phyloP scores from a whole-genome alignment of 2,329 filamentous ascomycete species.

The Shiraia sp. region DNA sequence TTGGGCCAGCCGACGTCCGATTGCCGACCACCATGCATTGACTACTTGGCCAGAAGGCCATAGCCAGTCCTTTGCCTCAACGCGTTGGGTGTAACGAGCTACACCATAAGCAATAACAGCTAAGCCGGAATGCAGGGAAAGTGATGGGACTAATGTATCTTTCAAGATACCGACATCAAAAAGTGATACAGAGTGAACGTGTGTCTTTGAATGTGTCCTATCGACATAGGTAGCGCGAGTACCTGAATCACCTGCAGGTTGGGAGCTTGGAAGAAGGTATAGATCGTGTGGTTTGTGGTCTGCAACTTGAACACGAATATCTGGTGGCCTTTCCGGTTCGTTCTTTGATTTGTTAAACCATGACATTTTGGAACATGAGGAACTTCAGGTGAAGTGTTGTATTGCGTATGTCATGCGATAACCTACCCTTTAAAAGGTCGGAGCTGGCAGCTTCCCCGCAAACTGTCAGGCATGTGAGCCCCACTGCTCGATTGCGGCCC shows the following conservation, averaged over 20 bases:
- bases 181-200: constrained; percentile 35
- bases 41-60: constrained; percentile 60
- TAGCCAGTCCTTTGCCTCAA: constrained; percentile 64
- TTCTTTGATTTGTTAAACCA: constrained; percentile 32
- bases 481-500: not conserved
- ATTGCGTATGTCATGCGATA: constrained; percentile 4
- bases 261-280: constrained; percentile 29
- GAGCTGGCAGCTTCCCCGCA: constrained; percentile 27
- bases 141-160: constrained; percentile 58
- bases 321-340: constrained; percentile 27
- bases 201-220: constrained; percentile 36
- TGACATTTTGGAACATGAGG: constrained; percentile 20
- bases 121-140: constrained; percentile 58
- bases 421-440: constrained; percentile 7
- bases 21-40: constrained; percentile 64
- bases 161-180: constrained; percentile 57
- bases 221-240: constrained; percentile 22
- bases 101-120: constrained; percentile 57
- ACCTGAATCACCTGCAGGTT: not conserved
- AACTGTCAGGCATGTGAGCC: constrained; percentile 12
- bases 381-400: constrained; percentile 3
- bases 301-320: constrained; percentile 35
- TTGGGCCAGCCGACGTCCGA: constrained; percentile 56
- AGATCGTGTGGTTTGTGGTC: constrained; percentile 39
- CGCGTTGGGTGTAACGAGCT: constrained; percentile 57